These are phyloP conservation scores for Cenchrus americanus DNA, from an alignment of 176 grass and related monocot genomes.

Conservation along the genomic window DNA sequence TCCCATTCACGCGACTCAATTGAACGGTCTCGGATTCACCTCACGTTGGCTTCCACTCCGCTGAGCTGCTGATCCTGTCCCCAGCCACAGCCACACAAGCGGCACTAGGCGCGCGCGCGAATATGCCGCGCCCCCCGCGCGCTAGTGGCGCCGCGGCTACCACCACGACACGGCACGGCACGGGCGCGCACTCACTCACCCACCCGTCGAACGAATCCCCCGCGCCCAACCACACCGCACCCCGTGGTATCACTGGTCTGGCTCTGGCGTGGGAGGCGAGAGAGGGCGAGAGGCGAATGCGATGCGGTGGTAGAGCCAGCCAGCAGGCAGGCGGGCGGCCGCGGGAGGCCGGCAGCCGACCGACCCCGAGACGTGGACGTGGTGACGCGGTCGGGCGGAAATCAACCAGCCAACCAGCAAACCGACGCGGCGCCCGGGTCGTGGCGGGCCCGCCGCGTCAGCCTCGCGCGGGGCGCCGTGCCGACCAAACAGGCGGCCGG, in stretches of 20 bases:
- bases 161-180: slow-evolving; percentile 3
- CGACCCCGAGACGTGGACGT: slow-evolving; percentile 44
- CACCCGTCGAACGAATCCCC: slow-evolving; percentile 12
- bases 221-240: slow-evolving; percentile 7
- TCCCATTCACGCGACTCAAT: no score
- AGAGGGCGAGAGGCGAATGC: neutral
- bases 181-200: neutral
- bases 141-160: slow-evolving; percentile 32
- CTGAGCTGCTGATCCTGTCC: neutral
- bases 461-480: neutral
- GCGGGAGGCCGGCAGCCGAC: neutral
- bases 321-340: neutral
- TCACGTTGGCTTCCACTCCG: neutral
- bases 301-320: neutral
- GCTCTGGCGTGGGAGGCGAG: no score
- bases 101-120: neutral
- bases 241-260: neutral
- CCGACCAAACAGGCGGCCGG: slow-evolving; percentile 49
- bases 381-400: slow-evolving; percentile 43
- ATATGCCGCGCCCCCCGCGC: slow-evolving; percentile 27
- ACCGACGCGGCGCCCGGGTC: slow-evolving; percentile 49
- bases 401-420: slow-evolving; percentile 18
- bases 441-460: slow-evolving; percentile 42
- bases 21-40: neutral
- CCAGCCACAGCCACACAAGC: neutral